Base-by-base conservation (phyloP, 2,329 filamentous ascomycete genomes). In the Colletotrichum sidae region DNA sequence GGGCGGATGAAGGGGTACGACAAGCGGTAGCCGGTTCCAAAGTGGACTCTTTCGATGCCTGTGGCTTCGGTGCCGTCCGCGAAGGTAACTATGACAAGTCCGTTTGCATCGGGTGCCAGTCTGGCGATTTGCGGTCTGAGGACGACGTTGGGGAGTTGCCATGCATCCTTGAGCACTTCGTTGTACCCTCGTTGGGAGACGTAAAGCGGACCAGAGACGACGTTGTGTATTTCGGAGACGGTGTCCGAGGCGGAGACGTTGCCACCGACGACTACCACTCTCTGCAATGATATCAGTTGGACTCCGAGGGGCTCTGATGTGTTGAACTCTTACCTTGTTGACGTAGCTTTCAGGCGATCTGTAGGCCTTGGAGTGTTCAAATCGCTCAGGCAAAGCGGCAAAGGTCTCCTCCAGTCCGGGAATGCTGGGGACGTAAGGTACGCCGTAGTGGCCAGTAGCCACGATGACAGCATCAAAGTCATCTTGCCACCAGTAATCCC, bases 11-110 rank as follows among this genome's bases (percentile, higher is more conserved):
- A 88, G 0, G 85, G 86, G 1, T 88, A 72, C 1, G 83, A 84
- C 80, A 86, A 88, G 0, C 81, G 81, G 70, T 88, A 88, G 0
- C 87, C 87, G 0, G 87, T 89, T 6, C 84, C 86, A 63, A 88
- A 87, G 49, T 89, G 82, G 35, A 89, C 78, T 59, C 84, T 73
- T 67, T 90, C 86, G 12, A 89, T 80, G 8, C 82, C 77, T 1
- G 80, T 71, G 0, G 85, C 73, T 0, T 70, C 76, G 0, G 80
- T 80, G 0, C 85, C 85, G 58, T 88, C 84, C 47, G 80, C 78
- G 55, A 89, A 88, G 2, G 69, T 68, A 51, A 68, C 59, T 9
- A 72, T 71, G 3, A 78, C 62, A 0, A 84, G 69, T 6, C 79
- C 78, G 4, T 70, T 65, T 4, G 74, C 72, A 0, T 82, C 65